Evolutionary conservation across 495 filamentous ascomycete genomes (phyloP).

Genomic region (Hamigera avellanea): DNA sequence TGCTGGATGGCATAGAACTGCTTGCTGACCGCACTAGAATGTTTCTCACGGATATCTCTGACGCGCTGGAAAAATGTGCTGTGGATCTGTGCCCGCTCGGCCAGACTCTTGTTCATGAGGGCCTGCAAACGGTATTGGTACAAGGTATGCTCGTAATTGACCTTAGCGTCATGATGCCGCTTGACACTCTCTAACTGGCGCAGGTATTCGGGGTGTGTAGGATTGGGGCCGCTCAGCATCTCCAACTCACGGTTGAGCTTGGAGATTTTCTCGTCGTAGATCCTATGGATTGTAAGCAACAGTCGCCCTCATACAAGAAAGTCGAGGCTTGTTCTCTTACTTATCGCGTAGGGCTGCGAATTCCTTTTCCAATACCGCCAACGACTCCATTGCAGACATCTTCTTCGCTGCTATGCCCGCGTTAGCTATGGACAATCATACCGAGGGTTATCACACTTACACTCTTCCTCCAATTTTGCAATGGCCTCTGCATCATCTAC

Average conservation of each 20-base stretch:
- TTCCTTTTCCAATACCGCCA: slow-evolving; percentile 66
- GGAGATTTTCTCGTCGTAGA: slow-evolving; percentile 77
- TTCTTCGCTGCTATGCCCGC: slow-evolving; percentile 56
- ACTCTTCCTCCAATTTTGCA: slow-evolving; percentile 50
- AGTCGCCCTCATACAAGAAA: background rate
- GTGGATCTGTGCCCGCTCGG: slow-evolving; percentile 70
- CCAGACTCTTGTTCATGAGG: slow-evolving; percentile 59
- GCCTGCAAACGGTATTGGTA: slow-evolving; percentile 60
- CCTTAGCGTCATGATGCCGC: slow-evolving; percentile 65
- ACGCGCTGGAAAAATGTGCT: slow-evolving; percentile 77
- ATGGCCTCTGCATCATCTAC: slow-evolving; percentile 27
- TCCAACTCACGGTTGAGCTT: slow-evolving; percentile 74
- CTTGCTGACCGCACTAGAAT: slow-evolving; percentile 69
- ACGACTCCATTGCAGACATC: slow-evolving; percentile 67
- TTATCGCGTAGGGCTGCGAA: slow-evolving; percentile 79
- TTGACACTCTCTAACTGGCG: slow-evolving; percentile 77
- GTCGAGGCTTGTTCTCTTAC: slow-evolving; percentile 35
- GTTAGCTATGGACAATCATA: slow-evolving; percentile 26
- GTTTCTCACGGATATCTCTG: slow-evolving; percentile 66
- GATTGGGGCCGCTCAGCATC: slow-evolving; percentile 61
- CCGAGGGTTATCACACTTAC: slow-evolving; percentile 35
- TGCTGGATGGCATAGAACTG: slow-evolving; percentile 86
- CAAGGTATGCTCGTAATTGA: slow-evolving; percentile 59
- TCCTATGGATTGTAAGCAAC: slow-evolving; percentile 35
- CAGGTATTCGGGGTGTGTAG: slow-evolving; percentile 79